phyloP scores from a whole-genome alignment of 495 filamentous ascomycete genomes.

The Talaromyces stipitatus region DNA sequence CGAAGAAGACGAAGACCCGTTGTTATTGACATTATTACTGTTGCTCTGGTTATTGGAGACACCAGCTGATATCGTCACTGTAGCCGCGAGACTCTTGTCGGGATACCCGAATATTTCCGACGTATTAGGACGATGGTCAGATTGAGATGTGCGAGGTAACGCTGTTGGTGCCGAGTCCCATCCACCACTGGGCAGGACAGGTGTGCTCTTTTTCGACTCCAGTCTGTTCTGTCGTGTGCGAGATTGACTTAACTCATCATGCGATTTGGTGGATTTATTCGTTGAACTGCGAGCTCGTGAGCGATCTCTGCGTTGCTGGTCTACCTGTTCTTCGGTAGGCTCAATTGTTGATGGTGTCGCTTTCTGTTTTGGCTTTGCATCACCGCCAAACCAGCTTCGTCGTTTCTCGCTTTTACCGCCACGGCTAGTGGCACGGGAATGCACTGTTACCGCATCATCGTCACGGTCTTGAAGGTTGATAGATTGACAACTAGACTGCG shows the following conservation, averaged over 20 bases:
- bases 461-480: constrained; percentile 17
- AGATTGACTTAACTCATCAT: constrained; percentile 10
- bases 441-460: constrained; percentile 36
- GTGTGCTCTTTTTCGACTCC: constrained; percentile 7
- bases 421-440: constrained; percentile 33
- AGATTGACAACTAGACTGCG: constrained; percentile 16
- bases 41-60: constrained; percentile 7
- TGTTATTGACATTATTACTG: constrained; percentile 6
- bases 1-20: constrained; percentile 3
- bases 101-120: constrained; percentile 2
- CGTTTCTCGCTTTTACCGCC: constrained; percentile 24
- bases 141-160: constrained; percentile 5
- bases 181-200: background rate
- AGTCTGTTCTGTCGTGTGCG: constrained; percentile 3
- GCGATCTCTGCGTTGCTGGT: constrained; percentile 17
- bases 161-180: constrained; percentile 4
- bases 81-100: background rate
- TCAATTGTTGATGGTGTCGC: constrained; percentile 27
- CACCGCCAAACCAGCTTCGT: constrained; percentile 35
- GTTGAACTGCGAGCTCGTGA: constrained; percentile 3
- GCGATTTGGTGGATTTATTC: constrained; percentile 18
- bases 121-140: constrained; percentile 4
- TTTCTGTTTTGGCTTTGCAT: constrained; percentile 21
- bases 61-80: background rate
- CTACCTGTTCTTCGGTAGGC: constrained; percentile 21